phyloP scores from a whole-genome alignment of 2,329 filamentous ascomycete genomes.

The Sarocladiaceae sp. region DNA sequence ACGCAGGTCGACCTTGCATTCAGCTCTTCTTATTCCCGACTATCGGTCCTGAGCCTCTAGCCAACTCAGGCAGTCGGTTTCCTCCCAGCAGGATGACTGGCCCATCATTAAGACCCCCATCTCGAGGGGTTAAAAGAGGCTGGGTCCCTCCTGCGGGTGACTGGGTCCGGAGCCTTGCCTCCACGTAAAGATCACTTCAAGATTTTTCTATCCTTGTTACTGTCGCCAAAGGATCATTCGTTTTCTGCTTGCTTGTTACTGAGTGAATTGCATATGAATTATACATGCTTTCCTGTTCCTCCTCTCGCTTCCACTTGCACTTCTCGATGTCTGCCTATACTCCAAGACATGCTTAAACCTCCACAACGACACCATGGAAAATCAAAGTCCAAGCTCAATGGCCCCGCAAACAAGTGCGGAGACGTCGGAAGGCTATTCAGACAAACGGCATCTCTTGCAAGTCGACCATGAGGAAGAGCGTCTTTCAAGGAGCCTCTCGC shows the following conservation, averaged over 20 bases:
- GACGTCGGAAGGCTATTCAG: background rate
- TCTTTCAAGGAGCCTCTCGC: background rate
- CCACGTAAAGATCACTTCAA: background rate
- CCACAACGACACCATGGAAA: background rate
- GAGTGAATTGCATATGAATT: too few relatives aligned
- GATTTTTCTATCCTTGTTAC: background rate
- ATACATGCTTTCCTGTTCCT: background rate
- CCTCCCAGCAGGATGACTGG: too few relatives aligned
- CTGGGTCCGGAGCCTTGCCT: background rate
- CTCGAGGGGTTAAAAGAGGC: constrained; percentile 1
- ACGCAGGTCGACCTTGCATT: background rate
- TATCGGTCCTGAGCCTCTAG: too few relatives aligned
- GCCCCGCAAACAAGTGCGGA: background rate
- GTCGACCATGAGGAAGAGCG: background rate
- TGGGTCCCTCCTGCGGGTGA: background rate
- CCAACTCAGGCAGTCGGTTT: too few relatives aligned
- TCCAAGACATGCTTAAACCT: background rate
- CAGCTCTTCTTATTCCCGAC: constrained; percentile 1
- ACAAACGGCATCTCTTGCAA: background rate
- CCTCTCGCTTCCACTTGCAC: background rate
- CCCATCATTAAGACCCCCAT: too few relatives aligned
- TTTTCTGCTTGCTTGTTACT: background rate
- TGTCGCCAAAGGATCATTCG: too few relatives aligned
- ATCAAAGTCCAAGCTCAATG: background rate
- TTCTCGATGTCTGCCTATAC: background rate